Conservation (phyloP, 345 rosid species). For the Trapa bicornis region DNA sequence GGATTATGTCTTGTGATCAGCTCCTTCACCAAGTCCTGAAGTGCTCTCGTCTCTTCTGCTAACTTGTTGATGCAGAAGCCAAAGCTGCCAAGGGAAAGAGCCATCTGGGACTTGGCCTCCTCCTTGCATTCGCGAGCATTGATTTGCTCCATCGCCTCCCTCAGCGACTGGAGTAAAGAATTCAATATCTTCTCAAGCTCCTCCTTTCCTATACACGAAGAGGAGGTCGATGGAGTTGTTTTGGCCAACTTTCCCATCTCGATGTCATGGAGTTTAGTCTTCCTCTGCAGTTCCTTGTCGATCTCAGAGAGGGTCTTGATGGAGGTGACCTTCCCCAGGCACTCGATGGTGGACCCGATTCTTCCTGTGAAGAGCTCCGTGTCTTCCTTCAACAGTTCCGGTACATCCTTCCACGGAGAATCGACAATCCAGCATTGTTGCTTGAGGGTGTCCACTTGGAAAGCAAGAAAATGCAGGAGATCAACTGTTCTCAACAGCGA, state of each 20-base stretch:
- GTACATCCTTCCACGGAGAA: conserved; percentile 23
- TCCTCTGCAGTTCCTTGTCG: conserved; percentile 22
- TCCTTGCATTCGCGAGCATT: conserved; percentile 24
- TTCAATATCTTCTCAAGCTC: conserved; percentile 20
- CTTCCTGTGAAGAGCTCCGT: conserved; percentile 30
- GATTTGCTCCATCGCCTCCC: conserved; percentile 18
- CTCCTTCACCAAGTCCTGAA: conserved; percentile 33
- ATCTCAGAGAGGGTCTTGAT: conserved; percentile 21
- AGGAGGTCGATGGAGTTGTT: conserved; percentile 3
- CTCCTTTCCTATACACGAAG: conserved; percentile 19
- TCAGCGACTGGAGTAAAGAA: conserved; percentile 28
- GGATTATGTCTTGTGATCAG: conserved; percentile 39
- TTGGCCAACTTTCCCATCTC: conserved; percentile 38
- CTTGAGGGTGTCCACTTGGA: conserved; percentile 23
- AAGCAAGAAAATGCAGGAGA: conserved; percentile 26
- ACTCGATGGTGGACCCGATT: conserved; percentile 24
- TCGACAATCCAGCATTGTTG: conserved; percentile 12
- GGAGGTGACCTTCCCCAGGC: conserved; percentile 23
- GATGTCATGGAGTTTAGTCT: conserved; percentile 25
- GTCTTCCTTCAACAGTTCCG: conserved; percentile 19
- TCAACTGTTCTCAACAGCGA: conserved; percentile 33
- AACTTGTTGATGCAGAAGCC: conserved; percentile 47
- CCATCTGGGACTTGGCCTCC: conserved; percentile 24
- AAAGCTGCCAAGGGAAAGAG: conserved; percentile 29
- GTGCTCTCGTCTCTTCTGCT: conserved; percentile 33